A percentile compares a stretch with the other conserved stretches of the same genome.
phyloP scores from a whole-genome alignment of 768 basidiomycete genomes.

The Thelephora ganbajun region DNA sequence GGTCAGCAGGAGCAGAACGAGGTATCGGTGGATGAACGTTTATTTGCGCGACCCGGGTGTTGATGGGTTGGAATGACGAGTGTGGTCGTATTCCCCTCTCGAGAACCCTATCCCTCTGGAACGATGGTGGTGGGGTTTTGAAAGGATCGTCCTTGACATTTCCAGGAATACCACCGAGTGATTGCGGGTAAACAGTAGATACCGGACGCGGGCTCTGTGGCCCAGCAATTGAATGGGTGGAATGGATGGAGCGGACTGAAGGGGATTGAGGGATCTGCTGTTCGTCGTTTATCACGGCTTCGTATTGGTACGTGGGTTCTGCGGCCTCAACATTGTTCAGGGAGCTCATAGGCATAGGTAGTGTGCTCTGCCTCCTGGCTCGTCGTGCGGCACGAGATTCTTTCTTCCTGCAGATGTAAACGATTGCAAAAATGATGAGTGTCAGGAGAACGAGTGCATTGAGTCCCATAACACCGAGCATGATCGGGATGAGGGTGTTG shows the following conservation, averaged over 20 bases:
- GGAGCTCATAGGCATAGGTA: constrained; percentile 42
- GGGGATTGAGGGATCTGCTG: too few relatives aligned
- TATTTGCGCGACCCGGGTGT: constrained; percentile 23
- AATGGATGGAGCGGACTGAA: too few relatives aligned
- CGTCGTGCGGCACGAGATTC: constrained; percentile 19
- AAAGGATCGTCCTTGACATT: constrained; percentile 24
- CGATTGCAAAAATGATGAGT: constrained; percentile 37
- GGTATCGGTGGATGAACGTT: constrained; percentile 42
- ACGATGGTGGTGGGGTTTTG: constrained; percentile 21
- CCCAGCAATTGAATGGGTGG: too few relatives aligned
- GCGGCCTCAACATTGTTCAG: constrained; percentile 7
- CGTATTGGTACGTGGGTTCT: constrained; percentile 52
- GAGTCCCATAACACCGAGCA: constrained; percentile 64
- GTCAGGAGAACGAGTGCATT: constrained; percentile 59
- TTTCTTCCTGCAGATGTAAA: constrained; percentile 35
- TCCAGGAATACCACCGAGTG: too few relatives aligned
- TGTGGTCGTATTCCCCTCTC: not conserved
- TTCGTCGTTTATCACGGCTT: constrained; percentile 30
- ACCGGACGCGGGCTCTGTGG: too few relatives aligned
- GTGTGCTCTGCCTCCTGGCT: constrained; percentile 26
- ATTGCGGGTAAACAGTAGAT: too few relatives aligned
- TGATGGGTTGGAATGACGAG: not conserved
- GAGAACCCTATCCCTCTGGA: constrained; percentile 8
- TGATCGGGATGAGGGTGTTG: constrained; percentile 51
- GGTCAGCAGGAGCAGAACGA: constrained; percentile 23